Base-by-base conservation (phyloP, 495 filamentous ascomycete species). In the Neurospora sp. region DNA sequence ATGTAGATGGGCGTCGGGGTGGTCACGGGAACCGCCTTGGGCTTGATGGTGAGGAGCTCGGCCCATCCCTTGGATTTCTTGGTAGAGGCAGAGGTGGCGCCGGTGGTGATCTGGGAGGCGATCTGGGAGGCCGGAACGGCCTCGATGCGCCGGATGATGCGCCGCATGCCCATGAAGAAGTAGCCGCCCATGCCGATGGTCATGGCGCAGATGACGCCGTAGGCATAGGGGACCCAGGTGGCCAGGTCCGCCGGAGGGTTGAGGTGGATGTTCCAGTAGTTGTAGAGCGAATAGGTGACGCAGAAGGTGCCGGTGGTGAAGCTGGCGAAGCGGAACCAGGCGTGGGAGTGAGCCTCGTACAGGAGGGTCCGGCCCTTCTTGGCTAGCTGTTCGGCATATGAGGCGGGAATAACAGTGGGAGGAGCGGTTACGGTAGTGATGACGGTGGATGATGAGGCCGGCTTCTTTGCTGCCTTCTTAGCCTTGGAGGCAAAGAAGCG, bases 311-410 rank as follows among this genome's bases (percentile, higher is more conserved):
- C 83, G 17, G 88, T 81, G 42, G 81, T 77, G 76, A 90, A 89
- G 76, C 86, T 86, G 42, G 86, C 86, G 48, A 86, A 70, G 41
- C 88, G 78, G 79, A 88, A 91, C 75, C 83, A 80, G 70, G 84
- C 83, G 74, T 92, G 89, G 5, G 89, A 89, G 5, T 85, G 89
- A 1, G 87, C 85, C 72, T 88, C 81, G 82, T 89, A 93, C 40
- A 93, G 80, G 0, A 87, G 78, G 8, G 85, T 87, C 31, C 83
- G 82, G 31, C 78, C 53, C 38, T 82, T 83, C 22, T 76, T 73
- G 2, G 85, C 84, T 48, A 89, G 82, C 27, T 78, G 80, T 39
- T 81, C 75, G 40, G 83, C 83, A 77, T 82, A 87, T 59, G 80
- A 74, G 69, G 77, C 35, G 17, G 48, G 72, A n/a, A 65, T 12